Base-by-base conservation (phyloP, 1,139 yeast genomes). In the Hyphopichia pseudoburtonii region DNA sequence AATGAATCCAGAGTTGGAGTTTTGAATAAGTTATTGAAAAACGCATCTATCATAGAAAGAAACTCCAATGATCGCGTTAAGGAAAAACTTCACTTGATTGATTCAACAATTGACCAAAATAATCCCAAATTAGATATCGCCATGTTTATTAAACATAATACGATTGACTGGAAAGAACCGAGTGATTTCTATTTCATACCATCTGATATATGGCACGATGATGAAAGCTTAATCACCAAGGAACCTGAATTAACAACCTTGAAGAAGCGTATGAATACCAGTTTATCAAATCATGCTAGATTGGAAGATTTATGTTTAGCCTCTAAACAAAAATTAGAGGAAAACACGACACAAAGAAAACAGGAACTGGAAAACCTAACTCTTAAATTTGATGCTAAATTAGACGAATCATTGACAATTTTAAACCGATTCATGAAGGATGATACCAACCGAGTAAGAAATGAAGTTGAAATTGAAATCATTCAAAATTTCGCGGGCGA, bases 131-230 rank as follows among this genome's bases (percentile, higher is more conserved):
- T 89, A 38, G 97, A 89, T 60, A 76, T 90, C 1, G 84, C 88
- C 26, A 92, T 94, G 97, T 94, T 82, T 62, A 80, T 89, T 40
- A 89, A 89, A 54, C 99, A 94, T 62, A 94, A 94, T 54, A 42
- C 66, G 17, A 53, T 69, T 17, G 74, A 73, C 25, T 92, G 97
- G 97, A 70, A 71, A 33, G 97, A 89, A 51, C 98, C 97, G 0
- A 67, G 67, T 5, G 97, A 92, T 60, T 87, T 84, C 55, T 76
- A 78, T 47, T 94, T 84, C 53, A 77, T 87, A 47, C 97, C 97
- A 1, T 82, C 95, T 28, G 82, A 90, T 24, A 85, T 94, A 34
- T 94, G 98, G 98, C 97, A 90, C 60, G 98, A 92, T 54, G 97
- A 92, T 59, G 96, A 89, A 46, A 70, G 78, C 33, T 79, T 92